Evolutionary conservation across 257 asterid species (phyloP), one percentile per base, ranked within the genome.

Genomic region (Prunella vulgaris): DNA sequence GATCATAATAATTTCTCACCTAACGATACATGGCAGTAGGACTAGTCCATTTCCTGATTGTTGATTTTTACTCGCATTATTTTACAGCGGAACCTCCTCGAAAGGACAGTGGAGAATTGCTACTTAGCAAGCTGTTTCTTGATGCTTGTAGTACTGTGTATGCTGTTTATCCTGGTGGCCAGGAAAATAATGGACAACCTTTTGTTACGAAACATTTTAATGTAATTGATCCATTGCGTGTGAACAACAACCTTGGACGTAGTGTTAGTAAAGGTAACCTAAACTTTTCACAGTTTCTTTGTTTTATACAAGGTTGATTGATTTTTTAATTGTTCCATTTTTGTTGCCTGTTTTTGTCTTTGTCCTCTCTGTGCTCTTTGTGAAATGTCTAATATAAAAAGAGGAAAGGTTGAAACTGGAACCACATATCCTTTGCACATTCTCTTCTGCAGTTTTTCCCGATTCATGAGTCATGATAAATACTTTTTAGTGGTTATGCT

Each of bases 201-300:
- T 94, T 94, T 81, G 85, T 81, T 70, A 82, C 97, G 44, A 94
- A 94, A 80, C 89, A 94, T 85, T 91, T 94, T 74, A 94, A 94
- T 76, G 97, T 94, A 37, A 88, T 94, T 59, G 99, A 94, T 84
- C 99, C 99, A 37, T 83, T 94, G 54, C 97, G 99, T 42, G 96
- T 89, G 71, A 94, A 82, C 90, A 94, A 94, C 85, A 94, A 94
- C 74, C 99, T 94, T 80, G 99, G 99, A 14, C 97, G 99, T 59
- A 94, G 99, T 83, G 97, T 94, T 70, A 94, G 95, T 81, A 94
- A 94, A 91, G 99, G 99, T 94, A 86, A 75, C 62, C 44, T 40
- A 64, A 38, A 33, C 66, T 73, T 69, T 7, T 57, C 25, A 9
- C 61, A 30, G 49, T 56, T 13, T 35, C 44, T 48, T 69, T 42